Base-by-base conservation (phyloP, 2,329 filamentous ascomycete species). In the Fusarium falciforme region DNA sequence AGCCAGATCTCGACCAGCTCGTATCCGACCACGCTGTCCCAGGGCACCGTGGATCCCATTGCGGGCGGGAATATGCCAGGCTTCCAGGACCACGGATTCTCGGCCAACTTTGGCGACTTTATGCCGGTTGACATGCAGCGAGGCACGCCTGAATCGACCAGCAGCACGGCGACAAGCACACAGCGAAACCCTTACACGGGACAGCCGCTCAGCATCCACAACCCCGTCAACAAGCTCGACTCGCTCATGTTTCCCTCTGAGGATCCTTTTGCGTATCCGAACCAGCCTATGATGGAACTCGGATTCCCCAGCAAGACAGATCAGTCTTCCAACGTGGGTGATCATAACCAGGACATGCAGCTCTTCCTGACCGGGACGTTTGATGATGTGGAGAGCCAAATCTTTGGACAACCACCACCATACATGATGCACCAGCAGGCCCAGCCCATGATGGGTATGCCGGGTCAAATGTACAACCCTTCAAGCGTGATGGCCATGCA, bases 201-300 rank as follows among this genome's bases (percentile, higher is more conserved):
- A 4, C 82, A 83, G 11, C 79, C 79, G 10, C 74, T 83, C 7
- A 76, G 77, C 61, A 62, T 78, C 70, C 67, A 82, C 55, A 89
- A 85, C 75, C 83, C 85, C 6, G 84, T 95, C 17, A 89, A 93
- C 73, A 93, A 94, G 79, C 87, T 95, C 8, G 92, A 92, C 67
- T 90, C 91, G 5, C 90, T 95, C 84, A 95, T 96, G 92, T 96
- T 96, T 78, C 92, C 93, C 1, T 92, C 93, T 0, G 88, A 90
- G 36, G 93, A 96, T 76, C 93, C 93, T 0, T 93, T 96, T 72
- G 92, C 92, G 0, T 96, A 96, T 77, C 93, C 93, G 0, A 94
- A 92, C 77, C 93, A 94, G 73, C 91, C 93, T 0, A 90, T 93
- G 85, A 91, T 92, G 84, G 86, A 90, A 75, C 85, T 89, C 44